Evolutionary conservation across 345 rosid species (phyloP).

Genomic region (Populus tremula): DNA sequence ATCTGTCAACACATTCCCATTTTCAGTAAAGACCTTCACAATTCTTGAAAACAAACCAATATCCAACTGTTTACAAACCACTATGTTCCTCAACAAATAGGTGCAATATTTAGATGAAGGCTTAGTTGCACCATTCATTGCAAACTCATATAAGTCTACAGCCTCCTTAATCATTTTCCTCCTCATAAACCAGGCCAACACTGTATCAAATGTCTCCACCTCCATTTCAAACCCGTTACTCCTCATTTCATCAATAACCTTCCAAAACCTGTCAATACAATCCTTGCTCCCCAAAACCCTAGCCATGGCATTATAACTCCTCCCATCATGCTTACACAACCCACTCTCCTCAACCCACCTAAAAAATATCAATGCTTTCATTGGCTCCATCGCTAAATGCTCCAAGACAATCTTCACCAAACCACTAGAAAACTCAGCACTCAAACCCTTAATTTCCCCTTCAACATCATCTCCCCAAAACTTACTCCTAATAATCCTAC

Average conservation of each 20-base stretch:
- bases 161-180: conserved; percentile 70
- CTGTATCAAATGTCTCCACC: conserved; percentile 50
- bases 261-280: conserved; percentile 74
- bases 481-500: conserved; percentile 63
- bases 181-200: conserved; percentile 52
- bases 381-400: conserved; percentile 62
- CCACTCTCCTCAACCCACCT: conserved; percentile 78
- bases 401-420: conserved; percentile 64
- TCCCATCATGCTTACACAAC: conserved; percentile 50
- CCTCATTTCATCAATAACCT: conserved; percentile 66
- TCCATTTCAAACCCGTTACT: conserved; percentile 61
- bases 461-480: conserved; percentile 77
- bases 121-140: conserved; percentile 57
- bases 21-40: conserved; percentile 44
- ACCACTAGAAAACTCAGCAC: conserved; percentile 46
- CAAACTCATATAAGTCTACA: conserved; percentile 69
- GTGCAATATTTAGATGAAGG: conserved; percentile 51
- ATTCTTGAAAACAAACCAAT: conserved; percentile 64
- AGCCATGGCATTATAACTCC: conserved; percentile 70
- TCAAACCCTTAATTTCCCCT: conserved; percentile 41
- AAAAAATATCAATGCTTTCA: conserved; percentile 70
- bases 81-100: conserved; percentile 66
- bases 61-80: conserved; percentile 53
- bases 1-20: conserved; percentile 61
- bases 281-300: conserved; percentile 74